Base-by-base conservation (phyloP, 306 rosid species). In the Herpetospermum pedunculosum region DNA sequence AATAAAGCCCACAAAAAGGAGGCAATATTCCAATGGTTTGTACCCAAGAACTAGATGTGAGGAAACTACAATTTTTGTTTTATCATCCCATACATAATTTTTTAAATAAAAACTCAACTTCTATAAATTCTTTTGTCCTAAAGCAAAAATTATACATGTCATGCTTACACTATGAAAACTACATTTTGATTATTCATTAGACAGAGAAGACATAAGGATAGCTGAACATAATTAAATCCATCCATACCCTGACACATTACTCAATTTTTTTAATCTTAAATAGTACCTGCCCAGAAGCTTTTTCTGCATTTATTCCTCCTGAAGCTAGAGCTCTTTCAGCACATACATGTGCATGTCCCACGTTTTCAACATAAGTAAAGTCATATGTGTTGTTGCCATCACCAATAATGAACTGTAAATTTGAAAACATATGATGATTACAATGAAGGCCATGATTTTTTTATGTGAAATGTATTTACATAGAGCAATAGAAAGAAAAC, bases 361-460 rank as follows among this genome's bases (percentile, higher is more conserved):
- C 96, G 57, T 95, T 95, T 88, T 85, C 96, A 80, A 95, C 99
- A 68, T 87, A 95, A 35, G 99, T 95, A 86, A 95, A 95, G 81
- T 95, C 99, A 73, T 80, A 88, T 30, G 87, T 18, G 64, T 91
- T 95, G 59, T 87, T 88, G 47, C 99, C 99, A 85, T 91, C 86
- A 2, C 99, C 99, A 80, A 95, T 77, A 77, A 95, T 86, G 85
- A 88, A 95, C 99, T 95, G 91, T 26, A 48, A 78, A 88, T 40
- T 77, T 63, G 77, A 76, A 73, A 47, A 50, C 62, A 18, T 68
- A 76, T 32, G 65, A 63, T 18, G 25, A 30, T 60, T 29, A 48
- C 76, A 72, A 72, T 19, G 37, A 72, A 30, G 46, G 23, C 48
- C 43, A 43, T 13, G 18, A 6, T 23, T 41, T 68, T 68, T 14